Evolutionary conservation across 2,329 filamentous ascomycete genomes (phyloP).

Genomic region (Waltergamsia citrina): DNA sequence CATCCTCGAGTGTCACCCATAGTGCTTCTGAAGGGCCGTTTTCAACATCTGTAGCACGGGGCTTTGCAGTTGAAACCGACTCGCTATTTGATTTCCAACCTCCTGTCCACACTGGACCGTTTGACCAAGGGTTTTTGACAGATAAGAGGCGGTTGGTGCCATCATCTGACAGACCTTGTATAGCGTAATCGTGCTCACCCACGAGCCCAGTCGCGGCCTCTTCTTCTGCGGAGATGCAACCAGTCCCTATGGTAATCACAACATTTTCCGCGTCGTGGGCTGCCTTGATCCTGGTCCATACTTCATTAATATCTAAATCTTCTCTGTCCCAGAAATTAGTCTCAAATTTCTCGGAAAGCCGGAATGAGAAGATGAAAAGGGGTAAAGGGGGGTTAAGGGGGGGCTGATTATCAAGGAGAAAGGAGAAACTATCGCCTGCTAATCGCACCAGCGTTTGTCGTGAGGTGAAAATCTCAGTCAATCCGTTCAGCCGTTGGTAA

Average conservation of each 20-base stretch:
- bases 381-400: background rate
- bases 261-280: conserved; percentile 73
- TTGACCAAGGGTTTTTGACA: conserved; percentile 93
- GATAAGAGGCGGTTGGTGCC: conserved; percentile 59
- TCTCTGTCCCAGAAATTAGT: conserved; percentile 39
- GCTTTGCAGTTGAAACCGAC: conserved; percentile 2
- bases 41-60: background rate
- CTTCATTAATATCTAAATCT: conserved; percentile 62
- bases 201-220: conserved; percentile 75
- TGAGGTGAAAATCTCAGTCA: no score
- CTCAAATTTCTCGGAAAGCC: no score
- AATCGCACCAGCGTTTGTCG: no score
- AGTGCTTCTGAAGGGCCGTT: conserved; percentile 54
- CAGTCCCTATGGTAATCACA: conserved; percentile 83
- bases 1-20: conserved; percentile 85
- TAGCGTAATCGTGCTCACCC: conserved; percentile 88
- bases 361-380: background rate
- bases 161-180: conserved; percentile 64
- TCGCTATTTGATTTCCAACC: conserved; percentile 12
- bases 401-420: no score
- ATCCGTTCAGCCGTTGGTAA: no score
- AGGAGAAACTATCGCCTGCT: no score
- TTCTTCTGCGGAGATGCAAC: conserved; percentile 65
- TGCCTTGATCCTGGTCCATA: conserved; percentile 70
- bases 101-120: conserved; percentile 65